phyloP scores from a whole-genome alignment of 108 stramenopile species.

The Aurantiochytrium sp. region DNA sequence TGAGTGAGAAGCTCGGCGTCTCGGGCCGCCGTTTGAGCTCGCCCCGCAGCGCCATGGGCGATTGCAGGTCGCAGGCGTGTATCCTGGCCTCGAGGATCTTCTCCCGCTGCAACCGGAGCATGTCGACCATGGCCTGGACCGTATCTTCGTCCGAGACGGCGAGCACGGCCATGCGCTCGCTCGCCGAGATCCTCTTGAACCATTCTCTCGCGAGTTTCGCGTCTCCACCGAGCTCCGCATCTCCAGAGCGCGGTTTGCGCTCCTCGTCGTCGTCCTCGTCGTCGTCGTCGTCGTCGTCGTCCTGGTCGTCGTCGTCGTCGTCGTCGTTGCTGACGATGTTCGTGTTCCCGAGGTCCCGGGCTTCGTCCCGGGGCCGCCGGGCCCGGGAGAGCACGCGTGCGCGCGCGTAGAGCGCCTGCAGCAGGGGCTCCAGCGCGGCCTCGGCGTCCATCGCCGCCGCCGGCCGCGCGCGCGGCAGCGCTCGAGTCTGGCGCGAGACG shows the following conservation, averaged over 20 bases:
- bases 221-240: not conserved
- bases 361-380: not conserved
- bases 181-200: not conserved
- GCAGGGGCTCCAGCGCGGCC: not conserved
- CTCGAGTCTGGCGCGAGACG: too few species aligned
- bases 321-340: too few species aligned
- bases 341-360: not conserved
- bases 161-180: not conserved
- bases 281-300: too few species aligned
- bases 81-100: not conserved
- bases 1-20: not conserved
- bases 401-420: not conserved
- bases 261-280: too few species aligned
- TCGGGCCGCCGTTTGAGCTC: not conserved
- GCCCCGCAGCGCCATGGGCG: not conserved
- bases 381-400: not conserved
- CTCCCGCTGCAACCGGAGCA: not conserved
- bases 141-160: not conserved
- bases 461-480: too few species aligned
- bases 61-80: not conserved
- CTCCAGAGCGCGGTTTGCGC: too few species aligned
- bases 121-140: not conserved
- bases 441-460: not conserved
- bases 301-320: too few species aligned
- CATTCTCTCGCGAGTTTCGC: not conserved